Base-by-base conservation (phyloP, 768 basidiomycete genomes). In the Macrolepiota albuminosa region DNA sequence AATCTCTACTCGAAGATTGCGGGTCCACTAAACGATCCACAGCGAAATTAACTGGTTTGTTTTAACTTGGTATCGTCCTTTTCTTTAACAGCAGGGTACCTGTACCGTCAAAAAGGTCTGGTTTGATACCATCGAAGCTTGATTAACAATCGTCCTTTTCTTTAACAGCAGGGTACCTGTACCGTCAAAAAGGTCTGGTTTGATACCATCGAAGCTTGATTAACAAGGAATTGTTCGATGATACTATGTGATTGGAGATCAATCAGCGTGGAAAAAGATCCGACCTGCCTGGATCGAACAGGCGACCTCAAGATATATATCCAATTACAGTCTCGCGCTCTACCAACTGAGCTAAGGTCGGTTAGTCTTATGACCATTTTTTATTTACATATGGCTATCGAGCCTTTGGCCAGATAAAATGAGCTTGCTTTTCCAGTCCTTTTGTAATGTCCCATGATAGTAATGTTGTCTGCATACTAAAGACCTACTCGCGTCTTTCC, bases 291-390 rank as follows among this genome's bases (percentile, higher is more conserved):
- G 62, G 62, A 56, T 63, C 62, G 62, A 63, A 63, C 62, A 63
- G 58, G 62, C 62, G 62, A 37, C 62, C 52, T 59, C 55, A 54
- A 63, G 58, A 63, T 63, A 42, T 1, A 7, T 21, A 62, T 31
- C 61, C 57, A 40, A 64, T 78, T 76, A 77, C 76, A 76, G 75
- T 76, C 74, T 75, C 64, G 70, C 72, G 76, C 76, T 78, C 76
- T 78, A 72, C 76, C 76, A 78, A 72, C 76, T 78, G 76, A 78
- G 75, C 76, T 78, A 78, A 72, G 70, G 71, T 72, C 70, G 72
- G 74, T 21, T 48, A 24, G 18, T 3, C 4, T n/a, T 4, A 2
- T 16, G 2, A 33, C n/a, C 21, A 21, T 21, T 21, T 21, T 21
- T 21, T 21, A 21, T 21, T 21, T 21, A 21, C 1, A 21, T 21